Evolutionary conservation across 176 grass and related monocot genomes (phyloP), one percentile per base, ranked within the genome.

Genomic region (Aegilops tauschii): DNA sequence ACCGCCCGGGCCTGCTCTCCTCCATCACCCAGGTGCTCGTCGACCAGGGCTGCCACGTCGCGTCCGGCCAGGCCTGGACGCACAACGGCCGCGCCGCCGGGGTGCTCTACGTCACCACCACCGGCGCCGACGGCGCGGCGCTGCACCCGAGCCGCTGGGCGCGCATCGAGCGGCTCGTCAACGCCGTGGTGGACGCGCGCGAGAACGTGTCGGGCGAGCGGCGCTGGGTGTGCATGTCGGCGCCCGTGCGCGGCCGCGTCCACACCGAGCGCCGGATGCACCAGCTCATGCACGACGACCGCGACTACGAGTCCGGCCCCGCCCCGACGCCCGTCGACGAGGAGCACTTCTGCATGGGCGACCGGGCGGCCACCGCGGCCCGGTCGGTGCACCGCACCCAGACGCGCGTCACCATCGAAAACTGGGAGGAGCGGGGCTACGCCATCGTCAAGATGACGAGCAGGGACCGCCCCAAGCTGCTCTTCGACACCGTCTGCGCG

Each of bases 401-500:
- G 79, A 94, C 92, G 30, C 61, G 83, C 12, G 90, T 77, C 37
- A 88, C 92, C 47, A 90, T 97, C 67, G 92, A 90, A 20, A 83
- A 90, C 56, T 97, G 95, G 90, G 87, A 86, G 76, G 83, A 94
- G 83, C 45, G 81, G 17, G 92, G 92, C 25, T 94, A 97, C 86
- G 91, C 92, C 45, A 90, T 97, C 39, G 90, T 97, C 73, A 92
- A 92, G 65, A 82, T 97, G 71, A 90, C 84, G 16, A 90, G 95
- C 88, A 67, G 83, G 42, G 92, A 90, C 85, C 85, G 92, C 0
- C 83, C 90, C 37, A 88, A 76, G 88, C 92, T 94, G 65, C 95
- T 94, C 40, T 94, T 92, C 86, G 95, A 93, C 88, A 93, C 92
- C 1, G 95, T 97, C 4, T 92, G 95, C 83, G 84, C 90, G 63